Base-by-base conservation (phyloP, 805 yeast species). In the Metschnikowia vanudenii region DNA sequence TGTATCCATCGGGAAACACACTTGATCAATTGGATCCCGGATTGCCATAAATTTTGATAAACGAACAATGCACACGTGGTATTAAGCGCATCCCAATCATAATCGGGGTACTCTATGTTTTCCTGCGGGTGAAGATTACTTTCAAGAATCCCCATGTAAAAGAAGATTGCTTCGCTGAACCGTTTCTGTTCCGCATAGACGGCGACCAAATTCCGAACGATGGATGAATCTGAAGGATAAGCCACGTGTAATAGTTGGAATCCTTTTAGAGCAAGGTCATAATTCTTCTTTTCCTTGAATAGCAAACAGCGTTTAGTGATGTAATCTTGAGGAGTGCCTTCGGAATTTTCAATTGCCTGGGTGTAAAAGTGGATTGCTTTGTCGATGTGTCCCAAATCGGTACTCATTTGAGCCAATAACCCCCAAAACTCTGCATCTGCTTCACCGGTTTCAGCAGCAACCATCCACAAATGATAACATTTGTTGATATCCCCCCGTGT, bases 11-110 rank as follows among this genome's bases (percentile, higher is more conserved):
- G 71, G 0, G 96, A 80, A 10, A 87, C 85, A 26, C 76, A 68
- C 55, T 85, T 85, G 28, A 89, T 76, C 1, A 82, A 73, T 46
- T 75, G 77, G 14, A 89, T 76, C 1, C 91, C 94, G 10, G 78
- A 69, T 9, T 62, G 62, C 74, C 81, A 85, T 3, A 84, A 81
- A 36, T 79, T 81, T 46, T 81, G 84, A 43, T 81, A 79, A n/a
- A 82, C 74, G 57, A 86, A 85, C 32, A 92, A 69, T 57, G 92
- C 98, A 8, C 87, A 77, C 36, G 92, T 69, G 49, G 89, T 88
- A 57, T 94, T 92, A 39, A 92, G 72, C 49, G 88, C 91, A 0
- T 96, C 85, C 96, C 96, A 94, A 39, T 82, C 89, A 62, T 92
- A 94, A 18, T 64, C 63, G 1, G 88, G 75, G 53, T 47, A 46